Evolutionary conservation across 345 rosid genomes (phyloP).

Genomic region (Passiflora organensis): DNA sequence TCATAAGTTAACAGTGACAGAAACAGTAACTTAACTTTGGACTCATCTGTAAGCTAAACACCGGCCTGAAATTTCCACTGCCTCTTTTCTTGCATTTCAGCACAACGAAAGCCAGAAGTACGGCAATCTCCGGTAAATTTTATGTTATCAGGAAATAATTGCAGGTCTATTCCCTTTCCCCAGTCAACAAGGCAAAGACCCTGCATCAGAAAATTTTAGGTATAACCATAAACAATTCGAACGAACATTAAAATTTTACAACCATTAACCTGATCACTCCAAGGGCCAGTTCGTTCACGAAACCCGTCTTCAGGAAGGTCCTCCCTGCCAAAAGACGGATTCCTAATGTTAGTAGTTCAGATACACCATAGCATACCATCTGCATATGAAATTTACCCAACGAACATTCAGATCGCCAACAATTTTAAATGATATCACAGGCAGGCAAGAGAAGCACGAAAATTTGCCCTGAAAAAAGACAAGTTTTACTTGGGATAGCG

Average conservation of each 20-base stretch:
- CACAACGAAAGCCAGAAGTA: slow-evolving; percentile 90
- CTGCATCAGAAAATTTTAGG: slow-evolving; percentile 30
- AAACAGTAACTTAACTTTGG: slow-evolving; percentile 8
- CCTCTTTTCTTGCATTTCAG: slow-evolving; percentile 80
- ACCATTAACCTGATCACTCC: slow-evolving; percentile 62
- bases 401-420: too few species aligned
- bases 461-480: not conserved
- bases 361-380: not conserved
- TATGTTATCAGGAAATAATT: slow-evolving; percentile 56
- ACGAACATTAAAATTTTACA: slow-evolving; percentile 6
- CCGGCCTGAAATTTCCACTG: slow-evolving; percentile 92
- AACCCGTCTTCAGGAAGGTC: slow-evolving; percentile 57
- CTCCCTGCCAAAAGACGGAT: slow-evolving; percentile 35
- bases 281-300: slow-evolving; percentile 52
- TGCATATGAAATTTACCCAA: not conserved
- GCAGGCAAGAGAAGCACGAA: too few species aligned
- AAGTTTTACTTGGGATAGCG: slow-evolving; percentile 65
- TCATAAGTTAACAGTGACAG: slow-evolving; percentile 6
- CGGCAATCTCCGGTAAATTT: slow-evolving; percentile 68
- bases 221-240: slow-evolving; percentile 5
- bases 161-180: slow-evolving; percentile 92
- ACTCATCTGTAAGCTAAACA: slow-evolving; percentile 12
- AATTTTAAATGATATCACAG: too few species aligned
- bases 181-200: slow-evolving; percentile 97
- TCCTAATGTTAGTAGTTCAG: slow-evolving; percentile 4